These are phyloP conservation scores for Begonia fuchsioides DNA, from an alignment of 306 rosid species.

Conservation along the genomic window DNA sequence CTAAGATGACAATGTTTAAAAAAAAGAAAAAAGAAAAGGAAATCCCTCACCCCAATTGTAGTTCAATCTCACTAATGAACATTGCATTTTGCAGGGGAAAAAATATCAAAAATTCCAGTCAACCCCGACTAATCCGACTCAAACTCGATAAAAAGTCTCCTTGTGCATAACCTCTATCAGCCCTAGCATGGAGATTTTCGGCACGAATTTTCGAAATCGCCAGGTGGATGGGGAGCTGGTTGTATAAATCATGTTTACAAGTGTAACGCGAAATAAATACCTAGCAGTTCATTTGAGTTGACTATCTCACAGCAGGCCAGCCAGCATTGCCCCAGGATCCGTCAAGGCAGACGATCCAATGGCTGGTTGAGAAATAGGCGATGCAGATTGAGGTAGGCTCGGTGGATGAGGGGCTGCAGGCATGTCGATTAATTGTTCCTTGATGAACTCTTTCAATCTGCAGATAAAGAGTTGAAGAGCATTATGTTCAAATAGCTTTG, in stretches of 20 bases:
- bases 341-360: conserved; percentile 32
- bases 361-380: conserved; percentile 38
- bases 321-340: conserved; percentile 95
- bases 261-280: conserved; percentile 36
- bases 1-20: conserved; percentile 12
- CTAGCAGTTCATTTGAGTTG: conserved; percentile 10
- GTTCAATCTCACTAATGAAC: conserved; percentile 7
- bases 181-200: conserved; percentile 44
- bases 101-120: conserved; percentile 58
- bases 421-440: conserved; percentile 67
- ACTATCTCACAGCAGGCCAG: conserved; percentile 65
- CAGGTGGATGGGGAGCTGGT: conserved; percentile 22
- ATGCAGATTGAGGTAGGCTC: conserved; percentile 28
- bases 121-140: conserved; percentile 39
- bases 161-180: conserved; percentile 55
- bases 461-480: conserved; percentile 8
- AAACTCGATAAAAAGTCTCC: conserved; percentile 35
- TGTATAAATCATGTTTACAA: conserved; percentile 58
- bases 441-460: conserved; percentile 93
- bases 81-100: conserved; percentile 28
- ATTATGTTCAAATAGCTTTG: neutral
- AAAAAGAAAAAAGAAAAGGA: conserved; percentile 1
- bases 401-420: conserved; percentile 31
- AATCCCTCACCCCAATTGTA: conserved; percentile 37
- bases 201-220: conserved; percentile 27